Evolutionary conservation across 352 stramenopile species (phyloP), one percentile per base, ranked within the genome.

Genomic region (Globisporangium iwayamae): DNA sequence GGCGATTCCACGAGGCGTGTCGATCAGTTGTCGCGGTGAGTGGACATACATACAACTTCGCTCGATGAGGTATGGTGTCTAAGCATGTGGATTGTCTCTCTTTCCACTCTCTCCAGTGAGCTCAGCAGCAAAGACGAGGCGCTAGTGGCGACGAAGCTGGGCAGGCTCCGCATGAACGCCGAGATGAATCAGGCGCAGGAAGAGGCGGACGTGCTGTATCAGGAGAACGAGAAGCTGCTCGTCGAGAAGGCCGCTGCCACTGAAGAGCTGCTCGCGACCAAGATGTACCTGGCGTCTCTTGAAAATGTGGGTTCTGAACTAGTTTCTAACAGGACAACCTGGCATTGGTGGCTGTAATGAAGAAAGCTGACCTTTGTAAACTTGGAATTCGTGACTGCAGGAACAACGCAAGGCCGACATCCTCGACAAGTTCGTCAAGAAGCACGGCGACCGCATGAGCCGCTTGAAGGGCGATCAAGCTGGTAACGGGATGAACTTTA

Each of bases 351-450:
- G 22, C 3, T 2, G 43, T 25, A 4, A 20, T 13, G n/a, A 50
- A 36, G 32, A 36, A 36, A 50, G 43, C 18, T 50, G 38, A 32
- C 34, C 43, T 20, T 28, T 58, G 16, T 22, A 36, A 36, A 36
- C 32, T 22, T 20, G 36, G 14, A 3, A 34, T 36, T 66, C 11
- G 22, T 18, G 13, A 41, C 20, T 59, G 6, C 32, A 87, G 73
- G 83, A 90, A 51, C 80, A 90, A 57, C 84, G 85, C 65, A 89
- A 90, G 59, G 79, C 81, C 16, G 77, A 81, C 10, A 83, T 94
- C n/a, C 73, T 92, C 10, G 81, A 92, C 54, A 69, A 70, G 30
- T 94, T 94, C 65, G 79, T 94, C 43, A 72, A 85, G 62, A 94
- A 94, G 60, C 85, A 94, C 30, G 85, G 85, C 20, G 76, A 90